phyloP scores from a whole-genome alignment of 202 grass and related monocot species.

The Musa balbisiana region DNA sequence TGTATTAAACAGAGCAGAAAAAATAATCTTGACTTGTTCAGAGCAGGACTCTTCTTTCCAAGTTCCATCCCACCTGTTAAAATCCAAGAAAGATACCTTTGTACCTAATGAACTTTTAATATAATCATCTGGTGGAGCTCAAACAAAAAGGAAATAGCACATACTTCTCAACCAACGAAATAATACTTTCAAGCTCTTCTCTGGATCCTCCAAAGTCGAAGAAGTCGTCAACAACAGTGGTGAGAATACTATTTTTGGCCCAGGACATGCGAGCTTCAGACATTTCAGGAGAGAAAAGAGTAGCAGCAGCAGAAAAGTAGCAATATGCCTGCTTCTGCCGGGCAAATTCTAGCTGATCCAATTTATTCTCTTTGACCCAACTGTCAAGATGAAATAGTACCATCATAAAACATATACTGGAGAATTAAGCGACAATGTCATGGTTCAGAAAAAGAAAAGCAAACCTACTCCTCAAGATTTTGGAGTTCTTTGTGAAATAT shows the following conservation, averaged over 20 bases:
- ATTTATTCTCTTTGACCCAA: conserved; percentile 66
- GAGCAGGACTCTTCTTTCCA: conserved; percentile 35
- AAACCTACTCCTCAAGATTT: conserved; percentile 40
- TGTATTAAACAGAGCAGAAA: conserved; percentile 41
- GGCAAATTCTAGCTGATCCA: conserved; percentile 58
- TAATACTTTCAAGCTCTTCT: conserved; percentile 56
- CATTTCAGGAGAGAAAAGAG: conserved; percentile 42
- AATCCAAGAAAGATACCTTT: background rate
- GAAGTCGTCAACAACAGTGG: conserved; percentile 70
- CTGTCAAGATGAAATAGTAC: conserved; percentile 21
- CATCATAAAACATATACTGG: background rate
- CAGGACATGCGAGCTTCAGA: conserved; percentile 53
- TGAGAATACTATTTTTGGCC: conserved; percentile 56
- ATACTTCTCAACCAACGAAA: conserved; percentile 49
- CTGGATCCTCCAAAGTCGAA: conserved; percentile 63
- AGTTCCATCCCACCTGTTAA: conserved; percentile 56
- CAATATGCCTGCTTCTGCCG: conserved; percentile 56
- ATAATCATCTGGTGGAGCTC: background rate
- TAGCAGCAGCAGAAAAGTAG: conserved; percentile 66
- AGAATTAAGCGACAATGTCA: background rate
- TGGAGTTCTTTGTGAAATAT: conserved; percentile 45
- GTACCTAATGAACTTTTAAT: background rate
- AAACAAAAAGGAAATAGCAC: conserved; percentile 12
- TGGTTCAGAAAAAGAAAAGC: background rate
- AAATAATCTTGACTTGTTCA: conserved; percentile 59